Evolutionary conservation across 2,329 filamentous ascomycete species (phyloP), one percentile per base, ranked within the genome.

Genomic region (Septoria linicola): DNA sequence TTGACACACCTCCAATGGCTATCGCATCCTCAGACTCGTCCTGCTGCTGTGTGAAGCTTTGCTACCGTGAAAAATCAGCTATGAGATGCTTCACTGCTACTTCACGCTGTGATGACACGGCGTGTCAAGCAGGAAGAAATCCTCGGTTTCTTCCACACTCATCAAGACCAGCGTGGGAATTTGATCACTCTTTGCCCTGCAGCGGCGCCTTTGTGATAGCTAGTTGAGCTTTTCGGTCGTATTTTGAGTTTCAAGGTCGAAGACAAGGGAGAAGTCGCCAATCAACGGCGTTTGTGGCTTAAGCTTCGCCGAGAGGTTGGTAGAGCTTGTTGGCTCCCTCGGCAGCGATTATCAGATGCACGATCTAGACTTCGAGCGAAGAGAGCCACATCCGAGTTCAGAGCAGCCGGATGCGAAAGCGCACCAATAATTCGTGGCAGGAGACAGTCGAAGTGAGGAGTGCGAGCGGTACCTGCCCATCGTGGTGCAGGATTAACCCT

Each of bases 281-380:
- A 36, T 36, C n/a, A 16, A 27, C 23, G 43, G 35, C 35, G 19
- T 8, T 13, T 21, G 35, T 40, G 44, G 44, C 44, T 48, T 41
- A 41, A 48, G 44, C 44, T 48, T 41, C 25, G 44, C 16, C 21
- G 35, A 35, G 39, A 35, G 35, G 40, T 41, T 48, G 44, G 44
- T 25, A 41, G 44, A 48, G 44, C 44, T 48, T 48, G 16, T 31
- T 23, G 25, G n/a, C n/a, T n/a, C n/a, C n/a, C n/a, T n/a, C n/a
- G n/a, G 14, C 7, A 14, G 20, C 44, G 34, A 11, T 48, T 48
- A 48, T 48, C 44, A 21, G 44, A 48, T 48, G 11, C 8, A 21
- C 30, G 35, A 48, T 48, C 36, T 48, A 41, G 44, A 39, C 44
- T 48, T 39, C 23, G n/a, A 25, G 30, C 35, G 16, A 13, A 13